phyloP scores from a whole-genome alignment of 257 asterid species.

The Datura wrightii region DNA sequence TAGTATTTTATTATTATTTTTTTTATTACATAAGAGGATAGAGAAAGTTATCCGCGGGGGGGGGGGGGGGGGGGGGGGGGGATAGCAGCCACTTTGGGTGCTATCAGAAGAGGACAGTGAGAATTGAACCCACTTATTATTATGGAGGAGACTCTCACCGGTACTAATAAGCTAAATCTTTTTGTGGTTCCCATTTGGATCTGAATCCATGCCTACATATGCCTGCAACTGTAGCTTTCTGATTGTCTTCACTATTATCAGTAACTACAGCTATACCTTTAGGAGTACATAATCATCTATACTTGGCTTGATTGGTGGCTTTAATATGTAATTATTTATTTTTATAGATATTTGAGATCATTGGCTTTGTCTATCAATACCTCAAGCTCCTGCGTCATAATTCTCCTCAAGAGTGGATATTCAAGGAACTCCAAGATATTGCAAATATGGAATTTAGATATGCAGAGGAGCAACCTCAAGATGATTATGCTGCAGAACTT shows the following conservation, averaged over 20 bases:
- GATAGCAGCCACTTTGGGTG: slow-evolving; percentile 8
- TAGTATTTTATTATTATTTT: background rate
- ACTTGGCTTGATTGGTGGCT: background rate
- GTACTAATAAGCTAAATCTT: background rate
- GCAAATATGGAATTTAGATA: slow-evolving; percentile 88
- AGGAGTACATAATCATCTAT: slow-evolving; percentile 5
- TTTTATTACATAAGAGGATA: background rate
- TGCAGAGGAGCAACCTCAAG: slow-evolving; percentile 98
- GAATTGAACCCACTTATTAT: slow-evolving; percentile 19
- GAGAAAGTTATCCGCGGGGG: background rate
- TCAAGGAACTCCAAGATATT: slow-evolving; percentile 92
- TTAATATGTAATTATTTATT: slow-evolving; percentile 33
- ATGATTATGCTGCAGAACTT: slow-evolving; percentile 97
- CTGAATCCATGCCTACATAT: background rate
- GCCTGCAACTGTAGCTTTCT: slow-evolving; percentile 7
- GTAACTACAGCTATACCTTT: slow-evolving; percentile 4
- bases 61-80: background rate
- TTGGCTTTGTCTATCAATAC: slow-evolving; percentile 86
- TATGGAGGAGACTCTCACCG: background rate
- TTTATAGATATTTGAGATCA: slow-evolving; percentile 80
- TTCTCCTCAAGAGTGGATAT: slow-evolving; percentile 93
- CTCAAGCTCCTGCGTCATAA: slow-evolving; percentile 76
- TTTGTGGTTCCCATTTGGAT: background rate
- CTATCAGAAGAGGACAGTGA: background rate
- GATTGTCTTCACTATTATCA: background rate